Conservation (phyloP, 2,329 filamentous ascomycete genomes). For the Talaromyces sp. region DNA sequence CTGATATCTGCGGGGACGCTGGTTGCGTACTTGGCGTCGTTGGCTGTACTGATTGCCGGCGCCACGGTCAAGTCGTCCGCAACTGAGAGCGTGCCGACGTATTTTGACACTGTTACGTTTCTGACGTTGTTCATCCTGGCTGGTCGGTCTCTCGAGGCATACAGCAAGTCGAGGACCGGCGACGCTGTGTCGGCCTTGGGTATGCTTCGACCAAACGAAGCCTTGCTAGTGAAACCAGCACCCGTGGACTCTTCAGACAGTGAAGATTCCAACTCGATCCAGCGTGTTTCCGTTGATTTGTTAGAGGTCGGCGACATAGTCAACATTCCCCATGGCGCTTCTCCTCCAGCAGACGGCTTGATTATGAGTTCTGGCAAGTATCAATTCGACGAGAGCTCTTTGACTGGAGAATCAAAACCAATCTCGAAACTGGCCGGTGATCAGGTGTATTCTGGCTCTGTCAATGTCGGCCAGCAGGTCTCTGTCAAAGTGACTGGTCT, state of each 20-base stretch:
- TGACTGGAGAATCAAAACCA: conserved; percentile 58
- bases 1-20: conserved; percentile 83
- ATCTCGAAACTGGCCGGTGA: conserved; percentile 39
- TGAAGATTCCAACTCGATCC: conserved; percentile 17
- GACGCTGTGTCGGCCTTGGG: conserved; percentile 77
- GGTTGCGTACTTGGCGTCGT: conserved; percentile 79
- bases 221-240: conserved; percentile 54
- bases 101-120: conserved; percentile 92
- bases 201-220: conserved; percentile 71
- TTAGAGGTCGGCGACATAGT: conserved; percentile 72
- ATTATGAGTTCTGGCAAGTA: conserved; percentile 54
- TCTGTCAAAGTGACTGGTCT: conserved; percentile 39
- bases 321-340: conserved; percentile 70
- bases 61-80: conserved; percentile 29
- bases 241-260: conserved; percentile 1
- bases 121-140: conserved; percentile 79
- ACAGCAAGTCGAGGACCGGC: conserved; percentile 85
- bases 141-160: conserved; percentile 61
- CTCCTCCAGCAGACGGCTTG: conserved; percentile 76
- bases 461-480: conserved; percentile 44
- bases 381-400: conserved; percentile 81
- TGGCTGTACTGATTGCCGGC: conserved; percentile 68
- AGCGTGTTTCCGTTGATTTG: conserved; percentile 58
- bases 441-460: conserved; percentile 42
- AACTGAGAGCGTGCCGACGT: conserved; percentile 56